phyloP scores from a whole-genome alignment of 2,329 filamentous ascomycete species.

The Sporothrix euskadiensis region DNA sequence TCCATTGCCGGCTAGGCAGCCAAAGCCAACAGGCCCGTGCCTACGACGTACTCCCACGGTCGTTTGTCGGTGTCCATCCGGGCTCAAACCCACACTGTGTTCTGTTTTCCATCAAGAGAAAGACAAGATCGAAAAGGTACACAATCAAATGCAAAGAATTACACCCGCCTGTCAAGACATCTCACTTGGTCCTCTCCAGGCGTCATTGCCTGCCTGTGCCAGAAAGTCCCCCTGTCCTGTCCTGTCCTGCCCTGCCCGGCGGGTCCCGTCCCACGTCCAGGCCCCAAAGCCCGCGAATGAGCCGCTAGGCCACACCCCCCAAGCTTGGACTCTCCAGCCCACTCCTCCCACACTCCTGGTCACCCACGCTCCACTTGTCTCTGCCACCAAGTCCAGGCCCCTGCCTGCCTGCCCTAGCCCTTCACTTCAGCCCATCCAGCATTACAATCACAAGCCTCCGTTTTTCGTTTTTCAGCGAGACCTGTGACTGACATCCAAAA shows the following conservation, averaged over 20 bases:
- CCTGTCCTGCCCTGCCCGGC: constrained; percentile 20
- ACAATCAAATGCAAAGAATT: neutral
- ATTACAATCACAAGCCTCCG: constrained; percentile 13
- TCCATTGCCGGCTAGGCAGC: constrained; percentile 14
- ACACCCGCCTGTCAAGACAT: neutral
- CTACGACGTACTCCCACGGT: neutral
- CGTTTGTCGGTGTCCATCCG: neutral
- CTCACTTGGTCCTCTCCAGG: neutral
- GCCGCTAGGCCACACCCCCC: constrained; percentile 3
- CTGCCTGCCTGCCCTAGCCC: neutral
- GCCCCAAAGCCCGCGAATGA: constrained; percentile 15
- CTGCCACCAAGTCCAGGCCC: constrained; percentile 2
- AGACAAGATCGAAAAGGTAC: neutral
- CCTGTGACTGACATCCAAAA: constrained; percentile 11
- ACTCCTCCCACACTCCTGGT: neutral
- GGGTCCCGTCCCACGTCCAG: constrained; percentile 14
- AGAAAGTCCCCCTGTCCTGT: neutral
- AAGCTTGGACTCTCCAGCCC: neutral
- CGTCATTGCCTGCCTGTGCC: constrained; percentile 2
- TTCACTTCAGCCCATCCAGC: constrained; percentile 5
- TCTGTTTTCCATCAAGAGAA: neutral
- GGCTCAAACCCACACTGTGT: neutral
- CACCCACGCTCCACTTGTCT: neutral
- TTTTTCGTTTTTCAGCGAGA: neutral
- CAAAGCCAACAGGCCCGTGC: constrained; percentile 9